Evolutionary conservation across 2,329 filamentous ascomycete genomes (phyloP).

Genomic region (Ascochyta viciae-villosae): DNA sequence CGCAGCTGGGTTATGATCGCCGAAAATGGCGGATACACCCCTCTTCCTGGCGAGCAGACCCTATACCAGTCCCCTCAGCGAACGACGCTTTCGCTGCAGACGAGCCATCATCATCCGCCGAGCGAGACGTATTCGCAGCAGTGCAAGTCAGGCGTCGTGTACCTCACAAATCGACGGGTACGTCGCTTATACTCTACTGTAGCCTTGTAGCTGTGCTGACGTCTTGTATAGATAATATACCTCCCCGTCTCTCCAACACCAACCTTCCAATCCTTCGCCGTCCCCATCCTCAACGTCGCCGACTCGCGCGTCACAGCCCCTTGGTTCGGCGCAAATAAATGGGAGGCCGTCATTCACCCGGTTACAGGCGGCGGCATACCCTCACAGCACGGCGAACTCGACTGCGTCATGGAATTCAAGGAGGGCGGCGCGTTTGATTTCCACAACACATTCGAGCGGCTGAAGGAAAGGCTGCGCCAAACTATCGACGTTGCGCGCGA

Average conservation of each 20-base stretch:
- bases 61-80: slow-evolving; percentile 81
- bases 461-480: slow-evolving; percentile 84
- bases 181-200: slow-evolving; percentile 35
- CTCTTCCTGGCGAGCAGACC: slow-evolving; percentile 82
- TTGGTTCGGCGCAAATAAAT: slow-evolving; percentile 92
- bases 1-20: slow-evolving; percentile 92
- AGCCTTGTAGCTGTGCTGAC: neutral
- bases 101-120: slow-evolving; percentile 70
- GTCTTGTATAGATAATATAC: slow-evolving; percentile 76
- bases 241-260: slow-evolving; percentile 74
- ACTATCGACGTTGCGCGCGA: slow-evolving; percentile 77
- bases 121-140: slow-evolving; percentile 71
- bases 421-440: slow-evolving; percentile 96
- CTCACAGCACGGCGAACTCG: slow-evolving; percentile 72
- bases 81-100: slow-evolving; percentile 77
- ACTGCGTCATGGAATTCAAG: slow-evolving; percentile 87
- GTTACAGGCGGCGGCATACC: slow-evolving; percentile 86
- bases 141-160: slow-evolving; percentile 76
- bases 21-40: slow-evolving; percentile 74
- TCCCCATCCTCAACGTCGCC: slow-evolving; percentile 84
- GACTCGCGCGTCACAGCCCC: slow-evolving; percentile 87
- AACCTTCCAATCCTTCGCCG: slow-evolving; percentile 84
- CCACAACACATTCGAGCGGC: slow-evolving; percentile 78
- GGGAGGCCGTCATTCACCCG: slow-evolving; percentile 80
- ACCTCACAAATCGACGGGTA: slow-evolving; percentile 87